Conservation (phyloP, 768 basidiomycete species). For the Podaxis mareebaensis region DNA sequence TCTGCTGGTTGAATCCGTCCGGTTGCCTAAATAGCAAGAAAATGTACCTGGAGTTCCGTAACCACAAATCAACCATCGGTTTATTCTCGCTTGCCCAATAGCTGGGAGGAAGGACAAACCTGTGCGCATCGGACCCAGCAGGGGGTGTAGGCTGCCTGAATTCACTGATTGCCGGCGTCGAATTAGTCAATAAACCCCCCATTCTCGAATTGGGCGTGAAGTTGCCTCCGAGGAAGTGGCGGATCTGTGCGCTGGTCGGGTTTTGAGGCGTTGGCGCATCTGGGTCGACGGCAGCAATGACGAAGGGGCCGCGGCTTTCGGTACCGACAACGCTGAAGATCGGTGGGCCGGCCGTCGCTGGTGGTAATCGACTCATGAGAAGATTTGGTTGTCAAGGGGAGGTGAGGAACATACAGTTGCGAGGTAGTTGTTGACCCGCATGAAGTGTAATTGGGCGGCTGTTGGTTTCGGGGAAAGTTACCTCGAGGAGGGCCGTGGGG, state of each 20-base stretch:
- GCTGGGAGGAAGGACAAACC: conserved; percentile 26
- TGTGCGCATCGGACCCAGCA: conserved; percentile 42
- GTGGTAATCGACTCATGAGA: not conserved
- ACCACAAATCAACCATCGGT: not conserved
- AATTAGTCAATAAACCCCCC: conserved; percentile 32
- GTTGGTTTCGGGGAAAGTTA: conserved; percentile 32
- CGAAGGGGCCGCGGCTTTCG: conserved; percentile 37
- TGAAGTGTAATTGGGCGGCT: conserved; percentile 32
- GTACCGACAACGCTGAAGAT: conserved; percentile 31
- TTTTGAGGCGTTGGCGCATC: conserved; percentile 47
- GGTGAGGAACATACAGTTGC: conserved; percentile 27
- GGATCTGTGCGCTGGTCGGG: conserved; percentile 39
- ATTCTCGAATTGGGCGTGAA: conserved; percentile 22
- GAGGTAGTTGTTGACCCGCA: conserved; percentile 35
- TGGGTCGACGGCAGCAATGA: conserved; percentile 44
- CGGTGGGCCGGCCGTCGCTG: conserved; percentile 42
- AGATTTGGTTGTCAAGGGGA: not conserved
- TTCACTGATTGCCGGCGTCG: conserved; percentile 40
- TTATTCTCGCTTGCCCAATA: not conserved
- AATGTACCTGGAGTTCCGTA: conserved; percentile 30
- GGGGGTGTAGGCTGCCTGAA: conserved; percentile 45
- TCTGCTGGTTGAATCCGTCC: conserved; percentile 35
- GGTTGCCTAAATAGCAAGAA: conserved; percentile 47
- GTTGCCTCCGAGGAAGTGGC: conserved; percentile 46
- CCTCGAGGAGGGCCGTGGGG: conserved; percentile 35